Evolutionary conservation across 257 asterid species (phyloP).

Genomic region (Rehmannia glutinosa): DNA sequence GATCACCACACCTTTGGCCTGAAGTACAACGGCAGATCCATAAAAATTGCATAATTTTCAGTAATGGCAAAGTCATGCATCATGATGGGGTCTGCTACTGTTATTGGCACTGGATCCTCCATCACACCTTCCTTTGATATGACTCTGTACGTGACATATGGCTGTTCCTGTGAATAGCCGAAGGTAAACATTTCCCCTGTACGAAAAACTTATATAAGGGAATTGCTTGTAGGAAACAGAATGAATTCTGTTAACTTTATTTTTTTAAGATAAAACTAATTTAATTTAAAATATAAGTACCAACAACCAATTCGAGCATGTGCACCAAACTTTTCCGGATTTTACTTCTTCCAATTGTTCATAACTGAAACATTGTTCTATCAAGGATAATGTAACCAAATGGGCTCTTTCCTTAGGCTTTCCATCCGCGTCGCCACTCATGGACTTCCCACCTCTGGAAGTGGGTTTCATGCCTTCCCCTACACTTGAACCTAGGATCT

Average conservation of each 20-base stretch:
- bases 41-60: conserved; percentile 85
- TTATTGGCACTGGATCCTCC: conserved; percentile 95
- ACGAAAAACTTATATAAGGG: conserved; percentile 21
- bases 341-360: no score
- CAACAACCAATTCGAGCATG: not conserved
- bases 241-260: not conserved
- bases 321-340: not conserved
- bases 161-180: conserved; percentile 74
- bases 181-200: conserved; percentile 98
- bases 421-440: no score
- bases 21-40: conserved; percentile 91
- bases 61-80: conserved; percentile 99
- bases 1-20: conserved; percentile 63
- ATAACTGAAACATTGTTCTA: no score
- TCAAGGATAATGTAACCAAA: no score
- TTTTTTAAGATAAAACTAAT: not conserved
- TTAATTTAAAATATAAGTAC: conserved; percentile 2
- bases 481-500: no score
- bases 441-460: no score
- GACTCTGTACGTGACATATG: conserved; percentile 86
- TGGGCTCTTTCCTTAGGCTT: no score
- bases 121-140: conserved; percentile 84
- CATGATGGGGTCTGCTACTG: conserved; percentile 78
- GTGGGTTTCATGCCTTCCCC: no score
- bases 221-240: not conserved